A percentile compares a stretch with the other conserved stretches of the same genome.
phyloP scores from a whole-genome alignment of 441 rosid genomes.

The Flueggea neowawraea region DNA sequence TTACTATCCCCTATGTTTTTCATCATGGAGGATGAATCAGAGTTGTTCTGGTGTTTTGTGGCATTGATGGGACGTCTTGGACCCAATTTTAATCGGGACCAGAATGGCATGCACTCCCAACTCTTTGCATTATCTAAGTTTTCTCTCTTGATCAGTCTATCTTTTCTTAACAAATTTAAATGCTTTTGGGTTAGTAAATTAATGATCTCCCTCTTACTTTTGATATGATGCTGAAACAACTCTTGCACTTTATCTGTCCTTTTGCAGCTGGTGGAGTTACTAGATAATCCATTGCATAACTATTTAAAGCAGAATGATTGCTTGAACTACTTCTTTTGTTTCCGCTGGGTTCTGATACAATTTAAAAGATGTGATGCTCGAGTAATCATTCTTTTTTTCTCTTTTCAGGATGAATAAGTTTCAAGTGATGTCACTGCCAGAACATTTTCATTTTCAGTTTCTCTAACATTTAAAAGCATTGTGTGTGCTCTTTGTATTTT shows the following conservation, averaged over 20 bases:
- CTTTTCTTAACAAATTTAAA: neutral
- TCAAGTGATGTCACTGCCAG: constrained; percentile 2
- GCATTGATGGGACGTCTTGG: constrained; percentile 94
- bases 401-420: neutral
- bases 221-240: no score
- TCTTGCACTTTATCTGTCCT: constrained; percentile 12
- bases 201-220: neutral
- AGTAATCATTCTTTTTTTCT: neutral
- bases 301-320: constrained; percentile 94
- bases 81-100: constrained; percentile 97
- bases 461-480: neutral
- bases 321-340: constrained; percentile 99
- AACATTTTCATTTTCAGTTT: neutral
- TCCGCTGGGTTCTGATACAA: constrained; percentile 98
- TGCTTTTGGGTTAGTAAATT: constrained; percentile 5
- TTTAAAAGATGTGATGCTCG: constrained; percentile 73
- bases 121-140: constrained; percentile 98
- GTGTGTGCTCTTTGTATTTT: neutral
- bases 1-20: constrained; percentile 87
- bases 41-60: constrained; percentile 98
- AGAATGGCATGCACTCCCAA: constrained; percentile 98
- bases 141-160: constrained; percentile 5
- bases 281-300: constrained; percentile 84
- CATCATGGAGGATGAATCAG: constrained; percentile 88
- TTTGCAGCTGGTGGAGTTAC: constrained; percentile 89